A percentile compares a stretch with the other conserved stretches of the same genome.
Evolutionary conservation across 805 yeast genomes (phyloP).

Genomic region (Cyberlindnera xishuangbannaensis): DNA sequence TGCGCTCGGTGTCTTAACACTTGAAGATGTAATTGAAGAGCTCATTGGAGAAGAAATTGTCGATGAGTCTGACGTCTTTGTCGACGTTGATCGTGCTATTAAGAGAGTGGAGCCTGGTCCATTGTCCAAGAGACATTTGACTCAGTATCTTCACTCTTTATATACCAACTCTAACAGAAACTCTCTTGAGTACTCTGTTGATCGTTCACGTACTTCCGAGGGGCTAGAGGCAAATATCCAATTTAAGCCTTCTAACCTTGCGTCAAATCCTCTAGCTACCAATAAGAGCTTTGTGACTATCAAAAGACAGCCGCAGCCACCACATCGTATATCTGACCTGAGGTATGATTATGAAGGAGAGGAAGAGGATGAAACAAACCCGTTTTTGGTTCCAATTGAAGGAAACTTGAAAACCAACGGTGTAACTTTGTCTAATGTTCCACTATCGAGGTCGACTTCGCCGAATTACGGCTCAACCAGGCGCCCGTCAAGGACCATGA

Average conservation of each 20-base stretch:
- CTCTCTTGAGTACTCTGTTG: constrained; percentile 31
- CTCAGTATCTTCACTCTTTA: constrained; percentile 60
- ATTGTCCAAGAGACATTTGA: constrained; percentile 59
- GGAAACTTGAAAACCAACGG: too few relatives aligned
- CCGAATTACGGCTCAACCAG: constrained; percentile 21
- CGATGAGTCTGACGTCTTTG: constrained; percentile 91
- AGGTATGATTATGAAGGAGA: constrained; percentile 18
- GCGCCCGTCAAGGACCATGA: constrained; percentile 5
- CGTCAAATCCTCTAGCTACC: constrained; percentile 64
- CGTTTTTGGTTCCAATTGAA: too few relatives aligned
- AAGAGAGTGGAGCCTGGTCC: constrained; percentile 76
- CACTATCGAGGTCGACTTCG: too few relatives aligned
- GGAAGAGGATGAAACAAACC: too few relatives aligned
- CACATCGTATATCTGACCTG: constrained; percentile 9
- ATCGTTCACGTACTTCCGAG: constrained; percentile 1
- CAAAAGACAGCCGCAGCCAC: constrained; percentile 45
- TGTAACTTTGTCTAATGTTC: too few relatives aligned
- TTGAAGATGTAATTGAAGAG: constrained; percentile 98
- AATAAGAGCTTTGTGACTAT: constrained; percentile 62
- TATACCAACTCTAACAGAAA: constrained; percentile 41
- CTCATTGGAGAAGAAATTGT: constrained; percentile 96
- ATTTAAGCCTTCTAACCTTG: constrained; percentile 44
- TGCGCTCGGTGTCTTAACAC: constrained; percentile 84
- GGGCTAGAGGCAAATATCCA: constrained; percentile 9
- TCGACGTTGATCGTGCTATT: constrained; percentile 85